Evolutionary conservation across 208 protist genomes (phyloP), one percentile per base, ranked within the genome.

Genomic region (Sergeia podlipaevii): DNA sequence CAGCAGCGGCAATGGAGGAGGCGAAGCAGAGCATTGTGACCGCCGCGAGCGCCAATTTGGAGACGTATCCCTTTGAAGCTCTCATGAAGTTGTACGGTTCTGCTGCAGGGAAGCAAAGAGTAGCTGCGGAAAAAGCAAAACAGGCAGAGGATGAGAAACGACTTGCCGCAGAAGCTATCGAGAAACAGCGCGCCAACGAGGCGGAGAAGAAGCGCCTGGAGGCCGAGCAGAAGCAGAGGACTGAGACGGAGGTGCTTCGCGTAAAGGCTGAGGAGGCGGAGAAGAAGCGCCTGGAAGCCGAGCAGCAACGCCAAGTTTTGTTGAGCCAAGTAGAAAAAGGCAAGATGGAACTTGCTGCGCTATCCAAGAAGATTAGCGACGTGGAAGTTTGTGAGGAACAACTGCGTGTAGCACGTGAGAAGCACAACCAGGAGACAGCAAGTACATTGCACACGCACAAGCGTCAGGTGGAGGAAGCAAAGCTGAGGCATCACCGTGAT

Each of bases 21-120:
- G 43, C 43, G 5, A 5, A 5, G 11, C 17, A 4, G 4, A 10
- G 11, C 43, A 11, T 49, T n/a, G 30, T 32, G 23, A 23, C 17
- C 4, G 57, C 34, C 13, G 6, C 43, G 7, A 29, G 26, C 4
- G 11, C 6, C 13, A 4, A n/a, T 11, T 7, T 49, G 26, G 18
- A 4, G 18, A 27, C 43, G 13, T 17, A 49, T 27, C 23, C 17
- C n/a, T 49, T 49, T 17, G 8, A 5, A 21, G 6, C 5, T 18
- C 48, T 54, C 8, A 51, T 34, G 21, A 20, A 51, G 17, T 18
- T 45, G 17, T 45, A 45, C 39, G 24, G 39, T 20, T 20, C 17
- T 45, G 39, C 34, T 18, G 29, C 32, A 13, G 38, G 23, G 3
- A 27, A 68, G 36, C n/a, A 60, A 41, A 42, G 33, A 10, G 23